Percentiles rank a stretch among this genome's conserved stretches.
Conservation (phyloP, 306 rosid species). For the Neltuma alba region DNA sequence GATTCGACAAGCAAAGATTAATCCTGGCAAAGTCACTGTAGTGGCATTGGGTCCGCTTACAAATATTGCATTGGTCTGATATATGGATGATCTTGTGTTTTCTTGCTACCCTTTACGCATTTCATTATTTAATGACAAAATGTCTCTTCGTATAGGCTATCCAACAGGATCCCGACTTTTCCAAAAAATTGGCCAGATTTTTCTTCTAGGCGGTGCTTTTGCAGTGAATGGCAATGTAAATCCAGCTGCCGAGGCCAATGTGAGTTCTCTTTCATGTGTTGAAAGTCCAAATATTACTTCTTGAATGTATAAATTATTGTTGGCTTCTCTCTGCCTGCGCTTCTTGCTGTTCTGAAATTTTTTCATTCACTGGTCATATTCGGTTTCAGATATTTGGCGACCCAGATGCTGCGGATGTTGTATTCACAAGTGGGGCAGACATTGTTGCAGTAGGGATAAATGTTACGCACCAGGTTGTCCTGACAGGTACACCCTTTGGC, state of each 20-base stretch:
- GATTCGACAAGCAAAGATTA: slow-evolving; percentile 69
- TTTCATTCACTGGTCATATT: neutral
- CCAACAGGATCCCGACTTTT: slow-evolving; percentile 76
- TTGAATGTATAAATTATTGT: neutral
- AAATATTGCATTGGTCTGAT: slow-evolving; percentile 82
- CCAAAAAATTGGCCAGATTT: slow-evolving; percentile 75
- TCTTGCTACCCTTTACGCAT: slow-evolving; percentile 1
- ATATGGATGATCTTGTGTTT: slow-evolving; percentile 13
- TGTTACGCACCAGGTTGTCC: slow-evolving; percentile 86
- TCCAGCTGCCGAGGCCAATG: slow-evolving; percentile 97
- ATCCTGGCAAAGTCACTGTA: slow-evolving; percentile 82
- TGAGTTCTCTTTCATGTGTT: slow-evolving; percentile 36
- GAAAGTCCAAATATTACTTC: slow-evolving; percentile 12
- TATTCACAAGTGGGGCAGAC: slow-evolving; percentile 85
- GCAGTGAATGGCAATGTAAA: slow-evolving; percentile 91
- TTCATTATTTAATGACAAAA: slow-evolving; percentile 29
- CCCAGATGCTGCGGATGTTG: slow-evolving; percentile 95
- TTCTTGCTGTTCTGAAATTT: neutral
- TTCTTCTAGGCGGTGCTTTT: slow-evolving; percentile 90
- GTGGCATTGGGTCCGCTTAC: slow-evolving; percentile 96
- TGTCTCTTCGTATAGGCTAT: slow-evolving; percentile 59
- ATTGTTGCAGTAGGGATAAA: slow-evolving; percentile 80
- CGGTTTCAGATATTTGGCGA: slow-evolving; percentile 80
- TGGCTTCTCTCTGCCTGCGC: neutral
- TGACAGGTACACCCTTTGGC: slow-evolving; percentile 58